Conservation (phyloP, 768 basidiomycete species). For the Suillus paluster region DNA sequence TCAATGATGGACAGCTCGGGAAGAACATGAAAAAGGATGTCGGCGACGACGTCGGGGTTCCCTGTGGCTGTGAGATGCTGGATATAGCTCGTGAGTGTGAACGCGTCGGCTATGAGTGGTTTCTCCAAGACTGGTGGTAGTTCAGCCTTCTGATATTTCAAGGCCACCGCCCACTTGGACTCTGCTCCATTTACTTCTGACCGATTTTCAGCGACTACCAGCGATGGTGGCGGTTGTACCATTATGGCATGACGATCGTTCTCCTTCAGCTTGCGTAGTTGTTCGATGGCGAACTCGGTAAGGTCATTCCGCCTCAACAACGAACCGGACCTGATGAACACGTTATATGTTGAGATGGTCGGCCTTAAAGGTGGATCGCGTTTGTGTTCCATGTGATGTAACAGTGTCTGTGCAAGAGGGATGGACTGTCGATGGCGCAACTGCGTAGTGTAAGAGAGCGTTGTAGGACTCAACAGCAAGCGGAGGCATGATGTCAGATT, state of each 20-base stretch:
- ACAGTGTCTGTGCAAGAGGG: conserved; percentile 48
- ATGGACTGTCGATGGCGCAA: conserved; percentile 62
- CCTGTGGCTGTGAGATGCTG: conserved; percentile 54
- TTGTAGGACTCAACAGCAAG: conserved; percentile 56
- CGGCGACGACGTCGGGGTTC: conserved; percentile 45
- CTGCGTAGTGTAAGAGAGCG: conserved; percentile 65
- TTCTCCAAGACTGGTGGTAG: background rate
- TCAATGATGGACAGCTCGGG: conserved; percentile 52
- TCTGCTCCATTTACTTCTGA: background rate
- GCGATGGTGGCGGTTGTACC: conserved; percentile 16
- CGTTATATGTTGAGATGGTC: conserved; percentile 57
- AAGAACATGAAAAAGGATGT: conserved; percentile 56
- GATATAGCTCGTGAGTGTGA: conserved; percentile 58
- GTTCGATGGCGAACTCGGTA: conserved; percentile 41
- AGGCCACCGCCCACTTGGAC: background rate
- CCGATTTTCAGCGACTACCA: background rate
- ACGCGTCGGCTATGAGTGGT: conserved; percentile 41
- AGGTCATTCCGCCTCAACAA: conserved; percentile 52
- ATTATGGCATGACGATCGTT: conserved; percentile 29
- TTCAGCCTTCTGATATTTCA: background rate
- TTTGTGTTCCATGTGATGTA: conserved; percentile 57
- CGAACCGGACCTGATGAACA: conserved; percentile 58
- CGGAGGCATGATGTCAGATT: conserved; percentile 31
- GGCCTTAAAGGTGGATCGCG: conserved; percentile 49
- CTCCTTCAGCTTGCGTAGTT: conserved; percentile 32